These are phyloP conservation scores for Fremontodendron californicum DNA, from an alignment of 345 rosid species.

Conservation along the genomic window DNA sequence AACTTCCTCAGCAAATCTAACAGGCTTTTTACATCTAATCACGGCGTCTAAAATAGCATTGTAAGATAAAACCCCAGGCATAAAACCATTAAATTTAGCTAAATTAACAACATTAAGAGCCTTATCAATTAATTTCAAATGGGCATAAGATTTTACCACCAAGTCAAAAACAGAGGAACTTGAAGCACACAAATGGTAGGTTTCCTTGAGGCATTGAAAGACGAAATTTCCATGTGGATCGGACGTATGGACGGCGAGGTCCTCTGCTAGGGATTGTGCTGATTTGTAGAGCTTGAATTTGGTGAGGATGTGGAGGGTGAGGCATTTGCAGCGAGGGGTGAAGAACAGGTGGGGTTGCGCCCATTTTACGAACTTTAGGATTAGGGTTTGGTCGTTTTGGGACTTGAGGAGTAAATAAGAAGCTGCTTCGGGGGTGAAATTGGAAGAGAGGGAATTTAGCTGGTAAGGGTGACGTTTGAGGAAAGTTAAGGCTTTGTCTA, in stretches of 20 bases:
- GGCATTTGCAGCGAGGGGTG: slow-evolving; percentile 61
- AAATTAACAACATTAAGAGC: slow-evolving; percentile 51
- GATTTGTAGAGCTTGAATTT: slow-evolving; percentile 77
- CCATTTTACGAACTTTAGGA: slow-evolving; percentile 63
- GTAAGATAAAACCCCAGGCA: slow-evolving; percentile 91
- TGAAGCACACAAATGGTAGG: slow-evolving; percentile 51
- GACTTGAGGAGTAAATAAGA: slow-evolving; percentile 53
- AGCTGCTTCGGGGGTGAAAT: slow-evolving; percentile 73
- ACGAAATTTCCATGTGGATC: slow-evolving; percentile 45
- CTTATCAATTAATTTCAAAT: slow-evolving; percentile 52
- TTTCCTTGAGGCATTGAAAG: slow-evolving; percentile 59
- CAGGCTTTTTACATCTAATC: slow-evolving; percentile 50
- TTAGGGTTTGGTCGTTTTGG: slow-evolving; percentile 51
- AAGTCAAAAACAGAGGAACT: slow-evolving; percentile 83
- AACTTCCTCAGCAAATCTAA: slow-evolving; percentile 51
- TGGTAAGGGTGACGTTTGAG: slow-evolving; percentile 67
- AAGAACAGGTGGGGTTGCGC: slow-evolving; percentile 64
- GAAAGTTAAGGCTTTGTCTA: slow-evolving; percentile 52
- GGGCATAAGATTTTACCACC: slow-evolving; percentile 76
- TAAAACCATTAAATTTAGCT: slow-evolving; percentile 63
- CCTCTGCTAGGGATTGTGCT: slow-evolving; percentile 65
- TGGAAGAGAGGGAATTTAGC: slow-evolving; percentile 43
- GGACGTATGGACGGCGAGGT: slow-evolving; percentile 39
- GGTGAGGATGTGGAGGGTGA: slow-evolving; percentile 76
- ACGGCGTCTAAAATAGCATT: slow-evolving; percentile 76